Evolutionary conservation across 1,284 basidiomycete species (phyloP).

Genomic region (Cryptococcus sp.): DNA sequence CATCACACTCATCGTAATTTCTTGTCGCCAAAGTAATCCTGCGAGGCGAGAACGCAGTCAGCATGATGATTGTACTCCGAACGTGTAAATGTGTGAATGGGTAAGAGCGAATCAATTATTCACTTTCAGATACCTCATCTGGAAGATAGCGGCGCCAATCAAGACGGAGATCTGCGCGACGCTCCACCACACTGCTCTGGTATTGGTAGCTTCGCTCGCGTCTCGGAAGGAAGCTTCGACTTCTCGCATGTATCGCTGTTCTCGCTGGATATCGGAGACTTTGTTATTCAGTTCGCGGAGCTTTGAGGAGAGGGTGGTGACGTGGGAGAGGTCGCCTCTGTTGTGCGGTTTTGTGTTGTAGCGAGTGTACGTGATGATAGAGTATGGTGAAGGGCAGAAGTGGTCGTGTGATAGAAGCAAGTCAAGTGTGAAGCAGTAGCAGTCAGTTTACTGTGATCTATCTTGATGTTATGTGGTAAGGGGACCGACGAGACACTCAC

Average conservation of each 20-base stretch:
- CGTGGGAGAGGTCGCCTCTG: constrained; percentile 71
- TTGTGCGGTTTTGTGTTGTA: not conserved
- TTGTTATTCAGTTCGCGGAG: constrained; percentile 90
- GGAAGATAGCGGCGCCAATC: constrained; percentile 85
- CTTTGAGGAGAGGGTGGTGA: constrained; percentile 81
- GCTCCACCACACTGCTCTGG: constrained; percentile 90
- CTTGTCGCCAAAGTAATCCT: constrained; percentile 88
- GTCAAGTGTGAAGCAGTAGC: too few relatives aligned
- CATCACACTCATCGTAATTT: constrained; percentile 64
- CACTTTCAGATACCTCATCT: constrained; percentile 86
- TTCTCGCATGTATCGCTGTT: constrained; percentile 98
- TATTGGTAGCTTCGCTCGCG: constrained; percentile 84
- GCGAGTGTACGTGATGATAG: constrained; percentile 10
- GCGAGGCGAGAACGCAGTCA: constrained; percentile 4
- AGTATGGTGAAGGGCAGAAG: not conserved
- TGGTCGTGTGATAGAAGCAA: not conserved
- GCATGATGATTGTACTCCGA: not conserved
- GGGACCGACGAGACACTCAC: constrained; percentile 51
- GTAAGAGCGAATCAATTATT: constrained; percentile 37
- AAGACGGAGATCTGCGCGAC: constrained; percentile 82
- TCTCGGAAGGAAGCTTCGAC: constrained; percentile 88
- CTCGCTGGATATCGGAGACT: constrained; percentile 86
- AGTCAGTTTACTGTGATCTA: too few relatives aligned
- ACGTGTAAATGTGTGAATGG: not conserved
- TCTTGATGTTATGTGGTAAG: not conserved